Conservation (phyloP, 2,329 filamentous ascomycete species). For the Coniella vitis region DNA sequence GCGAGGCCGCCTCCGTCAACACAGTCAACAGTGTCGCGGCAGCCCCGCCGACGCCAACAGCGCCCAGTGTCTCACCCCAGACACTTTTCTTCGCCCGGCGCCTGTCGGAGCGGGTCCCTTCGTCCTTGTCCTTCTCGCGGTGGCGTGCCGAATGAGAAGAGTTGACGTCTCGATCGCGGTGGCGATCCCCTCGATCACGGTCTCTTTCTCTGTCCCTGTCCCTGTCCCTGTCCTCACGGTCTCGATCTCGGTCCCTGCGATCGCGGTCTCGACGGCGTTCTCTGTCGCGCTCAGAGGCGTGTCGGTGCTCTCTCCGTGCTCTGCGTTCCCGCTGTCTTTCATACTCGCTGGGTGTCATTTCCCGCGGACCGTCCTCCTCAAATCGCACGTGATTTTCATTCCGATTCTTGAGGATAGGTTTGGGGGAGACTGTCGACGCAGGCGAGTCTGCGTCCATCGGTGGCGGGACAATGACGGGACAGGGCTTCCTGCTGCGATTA, state of each 20-base stretch:
- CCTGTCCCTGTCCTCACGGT: constrained; percentile 27
- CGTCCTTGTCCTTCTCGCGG: constrained; percentile 29
- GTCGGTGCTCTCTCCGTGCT: constrained; percentile 11
- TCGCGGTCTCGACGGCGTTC: constrained; percentile 25
- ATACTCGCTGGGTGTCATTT: constrained; percentile 31
- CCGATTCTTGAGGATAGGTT: constrained; percentile 56
- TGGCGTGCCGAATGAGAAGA: constrained; percentile 21
- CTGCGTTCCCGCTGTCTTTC: constrained; percentile 16
- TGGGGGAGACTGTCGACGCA: constrained; percentile 35
- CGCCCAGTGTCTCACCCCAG: constrained; percentile 48
- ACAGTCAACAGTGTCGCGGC: constrained; percentile 53
- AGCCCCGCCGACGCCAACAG: constrained; percentile 54
- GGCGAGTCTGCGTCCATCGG: constrained; percentile 27
- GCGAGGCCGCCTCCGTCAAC: constrained; percentile 47
- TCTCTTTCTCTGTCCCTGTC: constrained; percentile 36
- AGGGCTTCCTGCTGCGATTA: constrained; percentile 23
- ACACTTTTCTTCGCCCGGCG: constrained; percentile 35
- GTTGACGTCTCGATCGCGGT: constrained; percentile 19
- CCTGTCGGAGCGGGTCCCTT: constrained; percentile 22
- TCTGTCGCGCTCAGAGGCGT: constrained; percentile 15
- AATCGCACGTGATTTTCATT: constrained; percentile 52
- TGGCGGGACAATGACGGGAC: constrained; percentile 35
- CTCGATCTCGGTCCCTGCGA: constrained; percentile 28
- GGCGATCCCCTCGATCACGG: constrained; percentile 35
- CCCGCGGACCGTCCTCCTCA: constrained; percentile 37